Evolutionary conservation across 805 yeast genomes (phyloP).

Genomic region (Dipodascus albidus): DNA sequence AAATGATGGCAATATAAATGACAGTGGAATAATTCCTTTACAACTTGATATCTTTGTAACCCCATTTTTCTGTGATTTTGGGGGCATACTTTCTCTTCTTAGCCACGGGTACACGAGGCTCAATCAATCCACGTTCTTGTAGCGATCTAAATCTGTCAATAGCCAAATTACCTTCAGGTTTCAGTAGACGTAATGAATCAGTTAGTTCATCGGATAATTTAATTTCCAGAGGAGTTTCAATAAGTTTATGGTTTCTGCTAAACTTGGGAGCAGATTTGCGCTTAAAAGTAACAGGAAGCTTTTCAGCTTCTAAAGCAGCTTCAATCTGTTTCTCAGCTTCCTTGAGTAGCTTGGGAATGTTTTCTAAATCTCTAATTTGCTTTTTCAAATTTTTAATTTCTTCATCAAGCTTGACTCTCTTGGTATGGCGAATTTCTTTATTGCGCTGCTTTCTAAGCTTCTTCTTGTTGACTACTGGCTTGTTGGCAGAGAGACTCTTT

Average conservation of each 20-base stretch:
- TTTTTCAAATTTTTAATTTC: constrained; percentile 49
- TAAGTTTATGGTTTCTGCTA: constrained; percentile 32
- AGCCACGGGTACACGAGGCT: constrained; percentile 62
- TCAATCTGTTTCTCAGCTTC: constrained; percentile 10
- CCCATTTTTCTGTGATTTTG: constrained; percentile 84
- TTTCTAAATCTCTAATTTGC: constrained; percentile 48
- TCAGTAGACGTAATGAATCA: constrained; percentile 71
- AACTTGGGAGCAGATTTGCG: constrained; percentile 28
- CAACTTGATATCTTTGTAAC: constrained; percentile 64
- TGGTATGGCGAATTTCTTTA: constrained; percentile 50
- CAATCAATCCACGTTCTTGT: constrained; percentile 80
- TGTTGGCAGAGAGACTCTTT: constrained; percentile 48
- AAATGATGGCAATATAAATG: background rate
- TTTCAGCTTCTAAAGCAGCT: constrained; percentile 12
- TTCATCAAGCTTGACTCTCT: constrained; percentile 36
- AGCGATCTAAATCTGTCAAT: constrained; percentile 71
- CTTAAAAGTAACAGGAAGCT: constrained; percentile 20
- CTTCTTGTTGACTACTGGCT: constrained; percentile 53
- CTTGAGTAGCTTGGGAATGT: constrained; percentile 25
- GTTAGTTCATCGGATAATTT: constrained; percentile 83
- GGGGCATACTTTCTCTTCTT: constrained; percentile 57
- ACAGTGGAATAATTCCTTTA: background rate
- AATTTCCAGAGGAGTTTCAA: constrained; percentile 47
- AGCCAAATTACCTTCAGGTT: constrained; percentile 82
- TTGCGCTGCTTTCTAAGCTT: constrained; percentile 76